Evolutionary conservation across 1,139 yeast species (phyloP).

Genomic region (Geotrichum citri-aurantii): DNA sequence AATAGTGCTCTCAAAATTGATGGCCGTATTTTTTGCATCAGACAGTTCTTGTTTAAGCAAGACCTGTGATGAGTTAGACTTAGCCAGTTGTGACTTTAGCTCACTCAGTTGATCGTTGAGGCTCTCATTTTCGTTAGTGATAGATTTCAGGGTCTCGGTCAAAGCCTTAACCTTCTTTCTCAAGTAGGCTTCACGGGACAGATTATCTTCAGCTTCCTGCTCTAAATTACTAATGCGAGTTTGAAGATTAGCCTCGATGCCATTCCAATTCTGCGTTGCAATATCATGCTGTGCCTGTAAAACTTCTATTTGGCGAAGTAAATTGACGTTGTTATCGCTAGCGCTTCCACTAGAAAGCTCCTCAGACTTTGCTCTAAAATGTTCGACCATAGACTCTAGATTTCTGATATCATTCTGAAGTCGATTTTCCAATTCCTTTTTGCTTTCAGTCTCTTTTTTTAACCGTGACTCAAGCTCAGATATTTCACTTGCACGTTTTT

Average conservation of each 20-base stretch:
- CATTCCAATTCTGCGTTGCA: slow-evolving; percentile 63
- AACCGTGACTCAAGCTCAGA: slow-evolving; percentile 25
- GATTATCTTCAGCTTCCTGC: slow-evolving; percentile 34
- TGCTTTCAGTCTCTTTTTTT: slow-evolving; percentile 20
- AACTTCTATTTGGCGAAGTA: slow-evolving; percentile 44
- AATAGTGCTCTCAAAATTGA: slow-evolving; percentile 17
- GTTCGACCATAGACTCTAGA: slow-evolving; percentile 42
- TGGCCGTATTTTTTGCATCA: slow-evolving; percentile 2
- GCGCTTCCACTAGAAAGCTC: slow-evolving; percentile 29
- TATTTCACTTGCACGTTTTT: slow-evolving; percentile 22
- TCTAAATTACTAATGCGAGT: slow-evolving; percentile 46
- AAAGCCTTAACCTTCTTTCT: slow-evolving; percentile 25
- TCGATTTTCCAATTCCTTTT: slow-evolving; percentile 22
- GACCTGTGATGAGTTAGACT: slow-evolving; percentile 10
- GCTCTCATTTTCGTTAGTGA: slow-evolving; percentile 25
- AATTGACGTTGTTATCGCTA: slow-evolving; percentile 26
- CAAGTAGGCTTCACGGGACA: slow-evolving; percentile 26
- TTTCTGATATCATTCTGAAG: slow-evolving; percentile 30
- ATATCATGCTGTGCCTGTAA: slow-evolving; percentile 62
- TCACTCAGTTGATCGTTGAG: slow-evolving; percentile 32
- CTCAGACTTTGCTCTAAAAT: slow-evolving; percentile 41
- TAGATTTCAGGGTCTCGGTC: slow-evolving; percentile 22
- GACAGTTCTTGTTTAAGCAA: slow-evolving; percentile 8
- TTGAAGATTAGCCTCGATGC: slow-evolving; percentile 51
- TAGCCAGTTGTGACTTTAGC: slow-evolving; percentile 20